Base-by-base conservation (phyloP, 2,329 filamentous ascomycete genomes). In the Alternaria gansuensis region DNA sequence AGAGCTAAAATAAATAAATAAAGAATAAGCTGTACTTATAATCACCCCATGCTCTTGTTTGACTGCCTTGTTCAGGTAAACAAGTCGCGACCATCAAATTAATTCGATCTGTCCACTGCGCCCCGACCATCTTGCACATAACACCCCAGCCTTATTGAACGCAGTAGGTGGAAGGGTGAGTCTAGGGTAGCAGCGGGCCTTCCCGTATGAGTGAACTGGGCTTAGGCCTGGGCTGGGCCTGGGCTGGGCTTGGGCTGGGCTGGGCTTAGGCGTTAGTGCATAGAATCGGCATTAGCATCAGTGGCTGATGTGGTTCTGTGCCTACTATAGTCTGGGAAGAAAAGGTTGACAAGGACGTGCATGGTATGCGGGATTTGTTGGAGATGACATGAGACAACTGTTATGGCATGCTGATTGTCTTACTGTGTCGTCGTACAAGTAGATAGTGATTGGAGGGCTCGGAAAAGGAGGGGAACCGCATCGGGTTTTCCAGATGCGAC, bases 281-380 rank as follows among this genome's bases (percentile, higher is more conserved):
- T 17, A 17, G 17, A 17, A 14, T 11, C 11, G 44, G 29, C 29
- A 46, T 33, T 33, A 17, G 17, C 17, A 17, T 17, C 2, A 17
- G 44, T 24, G 44, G 44, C 43, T 46, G 43, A 17, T 31, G 13
- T 4, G 44, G 44, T 29, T 46, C 44, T 34, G 29, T 46, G 44
- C 44, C 39, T 45, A 31, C 43, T 45, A 31, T 46, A 46, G 43
- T 33, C 23, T 21, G 28, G 17, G 41, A 21, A 23, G 41, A 17
- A 9, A 6, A 8, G 23, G 17, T 23, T 46, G 11, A 23, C 33
- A 46, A 46, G 17, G 11, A 31, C 8, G 17, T 10, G 24, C 14
- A 5, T 34, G 21, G 5, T 41, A 0, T 41, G 24, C 39, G 21
- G 21, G 21, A 41, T 41, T 24, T 21, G 39, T 41, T 23, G 39